Conservation (phyloP, 208 protist genomes). For the Herpetomonas samuelpessoai region DNA sequence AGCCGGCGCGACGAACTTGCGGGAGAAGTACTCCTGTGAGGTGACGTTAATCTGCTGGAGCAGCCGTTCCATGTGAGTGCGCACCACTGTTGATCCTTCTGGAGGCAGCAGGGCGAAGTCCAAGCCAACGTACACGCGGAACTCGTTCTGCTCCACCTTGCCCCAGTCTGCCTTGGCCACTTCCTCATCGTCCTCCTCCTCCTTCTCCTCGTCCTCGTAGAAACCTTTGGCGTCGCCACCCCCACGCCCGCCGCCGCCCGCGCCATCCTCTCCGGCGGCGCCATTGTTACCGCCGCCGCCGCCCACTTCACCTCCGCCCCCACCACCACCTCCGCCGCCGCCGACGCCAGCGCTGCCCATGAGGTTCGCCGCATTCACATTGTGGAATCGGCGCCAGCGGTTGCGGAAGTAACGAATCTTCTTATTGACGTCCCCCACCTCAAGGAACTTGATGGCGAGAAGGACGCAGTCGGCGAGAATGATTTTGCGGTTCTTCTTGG, state of each 20-base stretch:
- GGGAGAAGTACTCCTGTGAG: slow-evolving; percentile 80
- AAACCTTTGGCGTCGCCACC: neutral
- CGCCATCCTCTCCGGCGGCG: slow-evolving; percentile 28
- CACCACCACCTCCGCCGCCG: neutral
- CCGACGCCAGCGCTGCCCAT: slow-evolving; percentile 9
- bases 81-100: slow-evolving; percentile 54
- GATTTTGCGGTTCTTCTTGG: slow-evolving; percentile 73
- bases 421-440: slow-evolving; percentile 64
- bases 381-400: slow-evolving; percentile 56
- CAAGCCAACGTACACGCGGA: slow-evolving; percentile 76
- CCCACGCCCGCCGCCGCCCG: neutral
- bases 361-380: slow-evolving; percentile 8
- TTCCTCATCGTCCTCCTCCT: slow-evolving; percentile 58
- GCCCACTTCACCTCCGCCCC: slow-evolving; percentile 1
- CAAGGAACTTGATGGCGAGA: slow-evolving; percentile 81
- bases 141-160: slow-evolving; percentile 69
- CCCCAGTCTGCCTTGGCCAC: slow-evolving; percentile 54
- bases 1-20: slow-evolving; percentile 56
- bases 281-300: slow-evolving; percentile 21
- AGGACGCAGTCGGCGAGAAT: slow-evolving; percentile 66
- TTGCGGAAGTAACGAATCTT: slow-evolving; percentile 74
- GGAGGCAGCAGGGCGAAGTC: slow-evolving; percentile 82
- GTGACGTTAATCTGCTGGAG: slow-evolving; percentile 79
- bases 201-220: slow-evolving; percentile 25
- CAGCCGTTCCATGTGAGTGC: slow-evolving; percentile 69